phyloP scores from a whole-genome alignment of 305 asterid genomes.

The Euphrasia arctica region DNA sequence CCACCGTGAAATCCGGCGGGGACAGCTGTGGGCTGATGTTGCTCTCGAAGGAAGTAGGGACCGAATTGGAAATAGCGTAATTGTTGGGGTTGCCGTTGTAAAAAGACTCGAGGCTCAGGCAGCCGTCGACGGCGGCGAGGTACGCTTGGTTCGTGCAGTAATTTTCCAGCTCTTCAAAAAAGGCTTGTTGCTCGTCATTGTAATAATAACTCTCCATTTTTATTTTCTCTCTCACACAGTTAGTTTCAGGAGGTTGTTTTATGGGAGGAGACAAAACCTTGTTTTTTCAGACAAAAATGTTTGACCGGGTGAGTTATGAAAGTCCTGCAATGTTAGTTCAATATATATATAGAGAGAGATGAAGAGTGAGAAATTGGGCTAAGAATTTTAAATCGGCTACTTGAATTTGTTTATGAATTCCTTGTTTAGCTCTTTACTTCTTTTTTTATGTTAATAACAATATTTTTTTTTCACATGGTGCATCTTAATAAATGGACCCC shows the following conservation, averaged over 20 bases:
- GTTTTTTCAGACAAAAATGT: not conserved
- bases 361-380: too few species aligned
- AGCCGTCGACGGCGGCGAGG: slow-evolving; percentile 21
- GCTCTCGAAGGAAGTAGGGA: slow-evolving; percentile 15
- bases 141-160: slow-evolving; percentile 14
- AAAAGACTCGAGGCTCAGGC: slow-evolving; percentile 21
- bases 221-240: slow-evolving; percentile 6
- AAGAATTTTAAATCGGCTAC: too few species aligned
- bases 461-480: too few species aligned
- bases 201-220: slow-evolving; percentile 23
- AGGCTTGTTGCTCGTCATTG: slow-evolving; percentile 26
- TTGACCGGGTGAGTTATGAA: not conserved
- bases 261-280: not conserved
- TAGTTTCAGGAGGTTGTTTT: not conserved
- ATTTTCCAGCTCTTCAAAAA: slow-evolving; percentile 45
- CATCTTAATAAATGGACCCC: too few species aligned
- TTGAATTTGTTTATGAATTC: too few species aligned
- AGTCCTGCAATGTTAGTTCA: not conserved
- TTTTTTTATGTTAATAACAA: too few species aligned
- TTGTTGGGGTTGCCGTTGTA: not conserved
- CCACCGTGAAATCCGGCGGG: slow-evolving; percentile 31
- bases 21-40: slow-evolving; percentile 25
- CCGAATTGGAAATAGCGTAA: not conserved
- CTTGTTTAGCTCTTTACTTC: too few species aligned
- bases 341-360: not conserved